These are phyloP conservation scores for Pseudocercospora fijiensis DNA, from an alignment of 2,329 filamentous ascomycete species.

Conservation along the genomic window DNA sequence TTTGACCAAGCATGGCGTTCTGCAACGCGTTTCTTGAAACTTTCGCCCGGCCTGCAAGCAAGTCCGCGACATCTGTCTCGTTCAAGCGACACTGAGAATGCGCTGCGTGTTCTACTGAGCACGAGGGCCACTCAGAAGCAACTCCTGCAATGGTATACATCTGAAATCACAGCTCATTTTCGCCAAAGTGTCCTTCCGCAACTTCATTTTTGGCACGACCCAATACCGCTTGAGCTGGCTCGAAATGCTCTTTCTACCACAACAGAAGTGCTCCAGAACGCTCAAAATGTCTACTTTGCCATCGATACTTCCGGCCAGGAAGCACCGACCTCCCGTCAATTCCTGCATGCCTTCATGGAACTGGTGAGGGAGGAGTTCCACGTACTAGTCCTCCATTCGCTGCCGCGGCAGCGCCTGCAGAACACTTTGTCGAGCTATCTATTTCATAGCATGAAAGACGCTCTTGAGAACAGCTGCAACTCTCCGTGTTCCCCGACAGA, in stretches of 20 bases:
- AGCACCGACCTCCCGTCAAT: not conserved
- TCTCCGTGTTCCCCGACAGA: conserved; percentile 44
- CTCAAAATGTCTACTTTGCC: conserved; percentile 41
- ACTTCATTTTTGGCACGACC: conserved; percentile 30
- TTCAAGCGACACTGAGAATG: conserved; percentile 21
- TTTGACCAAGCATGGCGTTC: conserved; percentile 48
- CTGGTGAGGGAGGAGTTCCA: conserved; percentile 27
- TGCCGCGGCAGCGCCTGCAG: conserved; percentile 33
- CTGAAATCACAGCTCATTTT: conserved; percentile 47
- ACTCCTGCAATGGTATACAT: conserved; percentile 48
- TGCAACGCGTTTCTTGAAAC: conserved; percentile 44
- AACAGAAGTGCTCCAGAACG: conserved; percentile 38
- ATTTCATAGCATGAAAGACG: conserved; percentile 29
- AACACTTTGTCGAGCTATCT: conserved; percentile 30
- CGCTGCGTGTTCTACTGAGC: conserved; percentile 19
- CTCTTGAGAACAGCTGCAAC: conserved; percentile 19
- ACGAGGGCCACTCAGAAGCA: conserved; percentile 28
- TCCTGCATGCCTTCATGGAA: conserved; percentile 7
- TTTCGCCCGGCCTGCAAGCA: conserved; percentile 9
- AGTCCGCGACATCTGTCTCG: conserved; percentile 5
- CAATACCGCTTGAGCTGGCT: conserved; percentile 30
- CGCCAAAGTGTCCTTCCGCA: conserved; percentile 33
- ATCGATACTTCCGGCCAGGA: not conserved
- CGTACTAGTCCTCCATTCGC: conserved; percentile 28
- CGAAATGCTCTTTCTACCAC: conserved; percentile 41